Conservation (phyloP, 1,139 yeast species). For the Debaryomyces singareniensis region DNA sequence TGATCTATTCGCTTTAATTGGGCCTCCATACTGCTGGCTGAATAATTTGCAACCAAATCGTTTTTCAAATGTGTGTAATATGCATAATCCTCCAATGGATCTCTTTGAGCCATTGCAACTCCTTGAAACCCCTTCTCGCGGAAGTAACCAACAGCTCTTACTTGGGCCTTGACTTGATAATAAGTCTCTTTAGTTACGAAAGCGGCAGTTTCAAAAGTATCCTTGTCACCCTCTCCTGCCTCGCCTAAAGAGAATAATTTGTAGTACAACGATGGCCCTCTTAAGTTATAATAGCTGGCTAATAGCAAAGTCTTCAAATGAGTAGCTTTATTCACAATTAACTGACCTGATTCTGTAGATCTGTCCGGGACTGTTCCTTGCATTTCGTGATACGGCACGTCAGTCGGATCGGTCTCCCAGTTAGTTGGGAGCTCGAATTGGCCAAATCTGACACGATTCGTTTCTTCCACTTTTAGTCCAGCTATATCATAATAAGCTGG, state of each 20-base stretch:
- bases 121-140: constrained; percentile 24
- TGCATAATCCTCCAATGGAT: constrained; percentile 24
- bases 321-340: constrained; percentile 45
- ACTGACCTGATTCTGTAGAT: constrained; percentile 62
- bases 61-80: constrained; percentile 10
- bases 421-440: constrained; percentile 15
- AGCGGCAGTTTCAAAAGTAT: constrained; percentile 58
- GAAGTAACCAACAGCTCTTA: constrained; percentile 26
- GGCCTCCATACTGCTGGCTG: constrained; percentile 1
- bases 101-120: constrained; percentile 37
- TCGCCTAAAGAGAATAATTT: constrained; percentile 54
- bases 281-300: constrained; percentile 50
- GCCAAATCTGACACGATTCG: constrained; percentile 17
- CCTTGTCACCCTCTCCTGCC: constrained; percentile 65
- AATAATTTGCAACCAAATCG: constrained; percentile 6
- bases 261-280: constrained; percentile 53
- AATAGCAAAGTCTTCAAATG: constrained; percentile 48
- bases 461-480: constrained; percentile 29
- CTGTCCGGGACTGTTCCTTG: constrained; percentile 54
- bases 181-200: constrained; percentile 37
- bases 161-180: constrained; percentile 44
- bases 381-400: constrained; percentile 39
- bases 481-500: constrained; percentile 67
- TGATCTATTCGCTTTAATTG: constrained; percentile 3
- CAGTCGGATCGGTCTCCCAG: constrained; percentile 6